phyloP scores from a whole-genome alignment of 257 asterid genomes.

The Vinca minor region DNA sequence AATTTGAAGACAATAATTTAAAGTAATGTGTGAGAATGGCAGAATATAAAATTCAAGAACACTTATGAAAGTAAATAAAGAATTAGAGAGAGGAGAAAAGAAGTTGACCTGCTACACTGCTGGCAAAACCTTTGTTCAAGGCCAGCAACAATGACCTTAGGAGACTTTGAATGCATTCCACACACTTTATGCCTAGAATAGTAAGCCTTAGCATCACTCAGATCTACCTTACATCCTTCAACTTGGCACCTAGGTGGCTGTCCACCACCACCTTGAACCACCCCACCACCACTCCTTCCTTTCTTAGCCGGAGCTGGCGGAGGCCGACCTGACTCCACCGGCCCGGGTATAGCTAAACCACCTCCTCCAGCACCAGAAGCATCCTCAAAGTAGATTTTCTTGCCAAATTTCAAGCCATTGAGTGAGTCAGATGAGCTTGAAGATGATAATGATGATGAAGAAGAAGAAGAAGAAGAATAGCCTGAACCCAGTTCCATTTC shows the following conservation, averaged over 20 bases:
- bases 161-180: constrained; percentile 73
- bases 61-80: not conserved
- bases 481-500: constrained; percentile 65
- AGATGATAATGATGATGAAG: no score
- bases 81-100: not conserved
- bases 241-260: constrained; percentile 89
- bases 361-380: no score
- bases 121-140: constrained; percentile 94
- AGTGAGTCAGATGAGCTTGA: constrained; percentile 35
- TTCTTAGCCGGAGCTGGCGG: constrained; percentile 53
- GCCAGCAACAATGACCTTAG: constrained; percentile 74
- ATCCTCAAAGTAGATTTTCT: constrained; percentile 77
- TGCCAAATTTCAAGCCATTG: constrained; percentile 66
- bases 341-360: constrained; percentile 16
- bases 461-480: no score
- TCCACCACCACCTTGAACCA: constrained; percentile 38
- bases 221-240: constrained; percentile 89
- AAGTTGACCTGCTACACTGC: constrained; percentile 91
- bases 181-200: constrained; percentile 94
- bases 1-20: not conserved
- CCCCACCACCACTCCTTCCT: constrained; percentile 49
- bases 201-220: constrained; percentile 88
- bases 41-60: not conserved
- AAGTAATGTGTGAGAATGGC: not conserved
- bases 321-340: constrained; percentile 10